Base-by-base conservation (phyloP, 2,329 filamentous ascomycete species). In the Talaromyces sp. region DNA sequence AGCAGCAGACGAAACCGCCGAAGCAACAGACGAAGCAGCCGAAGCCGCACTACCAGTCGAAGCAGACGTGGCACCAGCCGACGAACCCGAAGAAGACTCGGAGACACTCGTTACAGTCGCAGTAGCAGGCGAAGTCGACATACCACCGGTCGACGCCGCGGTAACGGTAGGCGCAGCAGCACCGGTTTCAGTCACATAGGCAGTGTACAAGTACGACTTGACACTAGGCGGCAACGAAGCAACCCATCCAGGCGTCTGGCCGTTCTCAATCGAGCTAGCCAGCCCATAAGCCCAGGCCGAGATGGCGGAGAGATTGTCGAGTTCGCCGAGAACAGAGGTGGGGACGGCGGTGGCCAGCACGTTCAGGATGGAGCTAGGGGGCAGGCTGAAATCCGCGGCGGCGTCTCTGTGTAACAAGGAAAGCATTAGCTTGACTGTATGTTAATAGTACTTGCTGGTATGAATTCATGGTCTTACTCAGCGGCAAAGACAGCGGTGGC, bases 11-110 rank as follows among this genome's bases (percentile, higher is more conserved):
- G n/a, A 11, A 4, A 7, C n/a, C n/a, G n/a, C n/a, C n/a, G n/a
- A n/a, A 41, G 35, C 55, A 19, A 54, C 58, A 12, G 66, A 66
- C 35, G 67, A 43, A 38, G 59, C 51, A 27, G 64, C 63, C 10
- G 67, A 65, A 21, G 65, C 51, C 27, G 62, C 63, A n/a, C 56
- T 61, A 17, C 58, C 58, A 55, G 43, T 52, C 8, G 65, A 65
- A 17, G 19, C 8, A 27, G 24, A 9, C 9, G 60, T 64, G 5
- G 26, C 26, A 26, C 26, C 26, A 26, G 3, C 26, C 3, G 26
- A 43, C 38, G 66, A 62, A 56, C 54, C 61, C n/a, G n/a, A n/a
- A n/a, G n/a, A n/a, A 19, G 57, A 56, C 55, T 35, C 46, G 5
- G 64, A 65, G 8, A 17, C 27, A 12, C 3, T 12, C 14, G 60